Evolutionary conservation across 345 rosid species (phyloP), one percentile per base, ranked within the genome.

Genomic region (Bretschneidera sinensis): DNA sequence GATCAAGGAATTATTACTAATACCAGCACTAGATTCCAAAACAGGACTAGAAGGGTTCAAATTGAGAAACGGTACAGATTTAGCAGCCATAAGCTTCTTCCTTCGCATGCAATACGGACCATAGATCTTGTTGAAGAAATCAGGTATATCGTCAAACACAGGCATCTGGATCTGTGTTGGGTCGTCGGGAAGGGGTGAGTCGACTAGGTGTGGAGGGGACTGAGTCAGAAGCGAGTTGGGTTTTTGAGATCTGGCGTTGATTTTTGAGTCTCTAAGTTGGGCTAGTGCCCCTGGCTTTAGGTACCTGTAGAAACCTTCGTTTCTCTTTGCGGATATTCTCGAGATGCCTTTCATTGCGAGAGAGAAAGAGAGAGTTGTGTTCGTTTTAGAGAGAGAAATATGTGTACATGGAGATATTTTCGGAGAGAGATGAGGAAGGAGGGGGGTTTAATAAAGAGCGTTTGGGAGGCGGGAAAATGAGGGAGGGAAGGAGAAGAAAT

Each of bases 221-320:
- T 11, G 66, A 35, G 22, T 23, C 0, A 54, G 1, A 5, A 62
- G 21, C 0, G 60, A 73, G 43, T 51, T 48, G 55, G 77, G 71
- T 55, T 48, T 74, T 63, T 64, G 68, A 48, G 78, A 77, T 69
- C 82, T 78, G 64, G 82, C 74, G 59, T 59, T 74, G 76, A 86
- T 73, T 53, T 70, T 79, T 43, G 85, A 76, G 76, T 83, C 76
- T 17, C 89, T 68, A 67, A 86, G 68, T 55, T 68, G 82, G 24
- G 88, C 85, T 4, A 86, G 68, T 6, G 83, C 82, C 7, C 92
- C 87, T 0, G 88, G 86, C 60, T 79, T 86, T 48, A 86, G 66
- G 68, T 75, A 86, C 25, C 66, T 73, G 67, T 76, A 74, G 68
- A 69, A 74, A 4, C 71, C 75, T 18, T 79, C 79, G 69, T 28